Base-by-base conservation (phyloP, 495 filamentous ascomycete species). In the Penicillium diatomitis region DNA sequence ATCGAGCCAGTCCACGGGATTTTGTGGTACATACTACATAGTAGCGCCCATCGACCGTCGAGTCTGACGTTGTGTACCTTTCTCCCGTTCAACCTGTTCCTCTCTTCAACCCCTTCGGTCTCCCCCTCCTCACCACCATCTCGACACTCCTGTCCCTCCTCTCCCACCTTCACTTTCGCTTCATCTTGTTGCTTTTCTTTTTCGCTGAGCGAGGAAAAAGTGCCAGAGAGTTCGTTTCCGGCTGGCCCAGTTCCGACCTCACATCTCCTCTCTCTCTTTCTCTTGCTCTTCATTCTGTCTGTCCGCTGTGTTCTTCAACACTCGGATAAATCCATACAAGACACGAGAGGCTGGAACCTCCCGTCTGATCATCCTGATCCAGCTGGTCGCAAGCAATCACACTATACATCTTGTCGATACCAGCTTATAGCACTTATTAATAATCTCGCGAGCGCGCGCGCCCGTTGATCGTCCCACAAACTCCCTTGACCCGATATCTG, bases 201-300 rank as follows among this genome's bases (percentile, higher is more conserved):
- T 33, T 47, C 61, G 59, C 69, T 69, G 69, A 67, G 65, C 67
- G 63, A 67, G 67, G 69, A 64, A 59, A 57, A 61, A 50, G 44
- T 50, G 30, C 33, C 49, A 58, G 57, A 69, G 62, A 69, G 65
- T 56, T 60, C 61, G n/a, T 63, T 53, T 65, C 55, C 60, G 68
- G 69, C 69, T 67, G 69, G 69, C 60, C 70, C 63, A 67, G 61
- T 71, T 60, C 58, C 20, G 63, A 52, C 66, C 63, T 69, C 57
- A 20, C 60, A 52, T 60, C 55, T 42, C 64, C 62, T 67, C 58
- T 61, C 42, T 55, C 43, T 58, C 38, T 42, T 42, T 20, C 11
- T 58, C 55, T 60, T 64, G 53, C 51, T 57, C 55, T 56, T 58
- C 53, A 54, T 58, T 48, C 37, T 48, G 20, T 20, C 20, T 20